Percentiles rank a stretch among this genome's conserved stretches.
Conservation (phyloP, 2,329 filamentous ascomycete species). For the Nigrospora oryzae region DNA sequence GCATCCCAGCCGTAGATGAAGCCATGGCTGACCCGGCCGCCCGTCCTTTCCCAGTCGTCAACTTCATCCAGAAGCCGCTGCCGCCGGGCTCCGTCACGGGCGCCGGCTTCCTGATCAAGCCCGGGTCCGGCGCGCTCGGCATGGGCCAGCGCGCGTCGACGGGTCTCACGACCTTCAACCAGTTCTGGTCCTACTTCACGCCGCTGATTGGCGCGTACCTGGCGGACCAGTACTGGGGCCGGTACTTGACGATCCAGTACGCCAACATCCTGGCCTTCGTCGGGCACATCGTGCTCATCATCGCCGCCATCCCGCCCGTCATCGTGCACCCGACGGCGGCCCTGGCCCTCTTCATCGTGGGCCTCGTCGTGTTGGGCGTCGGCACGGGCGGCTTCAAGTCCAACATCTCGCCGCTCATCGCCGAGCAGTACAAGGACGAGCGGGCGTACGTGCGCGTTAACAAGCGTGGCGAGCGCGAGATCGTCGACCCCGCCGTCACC, state of each 20-base stretch:
- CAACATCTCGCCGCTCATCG: constrained; percentile 63
- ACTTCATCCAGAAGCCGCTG: constrained; percentile 42
- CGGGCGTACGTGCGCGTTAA: constrained; percentile 45
- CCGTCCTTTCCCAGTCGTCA: constrained; percentile 14
- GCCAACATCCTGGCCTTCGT: constrained; percentile 33
- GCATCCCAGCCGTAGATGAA: background rate
- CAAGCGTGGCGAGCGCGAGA: constrained; percentile 56
- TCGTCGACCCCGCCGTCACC: constrained; percentile 62
- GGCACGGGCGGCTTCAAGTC: constrained; percentile 71
- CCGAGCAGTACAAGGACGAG: constrained; percentile 58
- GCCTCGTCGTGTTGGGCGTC: constrained; percentile 39
- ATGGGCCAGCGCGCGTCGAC: constrained; percentile 16
- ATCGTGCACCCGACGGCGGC: constrained; percentile 45
- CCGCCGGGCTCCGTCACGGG: constrained; percentile 34
- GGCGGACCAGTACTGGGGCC: constrained; percentile 53
- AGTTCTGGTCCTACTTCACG: constrained; percentile 53
- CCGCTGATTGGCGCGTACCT: constrained; percentile 45
- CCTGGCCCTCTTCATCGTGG: constrained; percentile 56
- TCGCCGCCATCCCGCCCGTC: constrained; percentile 48
- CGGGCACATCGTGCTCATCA: constrained; percentile 52
- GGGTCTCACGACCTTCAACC: constrained; percentile 34
- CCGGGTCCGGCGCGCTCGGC: background rate
- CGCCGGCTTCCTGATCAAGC: constrained; percentile 13
- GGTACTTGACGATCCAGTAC: constrained; percentile 53
- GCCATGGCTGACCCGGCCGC: no score